Evolutionary conservation across 2,329 filamentous ascomycete genomes (phyloP).

Genomic region (Colletotrichum cereale): DNA sequence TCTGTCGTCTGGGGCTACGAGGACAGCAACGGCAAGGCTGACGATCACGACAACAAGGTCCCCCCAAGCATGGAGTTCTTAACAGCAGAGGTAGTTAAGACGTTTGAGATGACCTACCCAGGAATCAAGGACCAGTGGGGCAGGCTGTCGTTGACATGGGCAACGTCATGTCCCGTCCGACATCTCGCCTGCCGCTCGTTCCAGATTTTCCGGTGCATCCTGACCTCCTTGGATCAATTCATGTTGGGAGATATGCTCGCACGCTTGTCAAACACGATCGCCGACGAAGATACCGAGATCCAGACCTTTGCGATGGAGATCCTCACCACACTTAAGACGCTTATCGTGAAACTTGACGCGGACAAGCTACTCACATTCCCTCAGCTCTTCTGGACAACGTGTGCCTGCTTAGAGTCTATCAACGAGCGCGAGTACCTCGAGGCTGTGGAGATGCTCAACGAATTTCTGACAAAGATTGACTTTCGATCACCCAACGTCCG

Average conservation of each 20-base stretch:
- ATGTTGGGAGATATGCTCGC: slow-evolving; percentile 99
- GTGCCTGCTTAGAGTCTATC: slow-evolving; percentile 95
- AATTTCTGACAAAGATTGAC: slow-evolving; percentile 86
- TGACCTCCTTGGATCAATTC: slow-evolving; percentile 88
- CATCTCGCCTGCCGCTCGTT: slow-evolving; percentile 97
- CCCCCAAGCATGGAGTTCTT: slow-evolving; percentile 89
- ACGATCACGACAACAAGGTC: slow-evolving; percentile 82
- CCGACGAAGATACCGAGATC: slow-evolving; percentile 93
- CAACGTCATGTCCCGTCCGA: slow-evolving; percentile 93
- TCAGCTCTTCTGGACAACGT: slow-evolving; percentile 97
- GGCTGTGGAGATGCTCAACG: slow-evolving; percentile 90
- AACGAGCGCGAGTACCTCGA: slow-evolving; percentile 96
- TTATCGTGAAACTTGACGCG: slow-evolving; percentile 86
- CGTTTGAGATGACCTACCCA: slow-evolving; percentile 87
- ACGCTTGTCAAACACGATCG: slow-evolving; percentile 94
- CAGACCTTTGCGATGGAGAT: slow-evolving; percentile 99
- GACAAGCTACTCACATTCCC: slow-evolving; percentile 89
- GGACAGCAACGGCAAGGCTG: slow-evolving; percentile 85
- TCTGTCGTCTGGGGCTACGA: slow-evolving; percentile 95
- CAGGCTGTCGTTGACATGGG: slow-evolving; percentile 91
- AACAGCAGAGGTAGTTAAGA: slow-evolving; percentile 83
- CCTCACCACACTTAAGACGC: slow-evolving; percentile 89
- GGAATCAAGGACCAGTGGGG: slow-evolving; percentile 93
- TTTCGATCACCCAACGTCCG: slow-evolving; percentile 78
- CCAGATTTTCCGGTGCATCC: slow-evolving; percentile 94